Evolutionary conservation across 257 asterid genomes (phyloP), one percentile per base, ranked within the genome.

Genomic region (Solanum microdontum): DNA sequence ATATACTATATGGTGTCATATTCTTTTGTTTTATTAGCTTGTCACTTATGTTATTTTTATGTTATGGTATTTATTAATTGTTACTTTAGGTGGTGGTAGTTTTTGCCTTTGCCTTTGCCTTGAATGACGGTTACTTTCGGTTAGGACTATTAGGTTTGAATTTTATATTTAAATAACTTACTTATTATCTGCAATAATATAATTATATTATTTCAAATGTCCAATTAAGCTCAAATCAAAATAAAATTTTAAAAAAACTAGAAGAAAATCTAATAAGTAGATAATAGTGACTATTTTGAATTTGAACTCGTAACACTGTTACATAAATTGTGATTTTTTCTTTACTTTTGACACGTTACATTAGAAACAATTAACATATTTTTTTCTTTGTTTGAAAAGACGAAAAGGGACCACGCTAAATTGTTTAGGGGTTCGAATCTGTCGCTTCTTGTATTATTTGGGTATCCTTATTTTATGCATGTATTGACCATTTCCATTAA

Each of bases 81-180:
- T 77, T 39, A 60, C 73, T 88, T 24, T 84, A 39, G 69, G 36
- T 45, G 80, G 83, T 82, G 84, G 83, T 82, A 45, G 82, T 75
- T 79, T 83, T 80, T 13, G 64, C 84, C 37, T 79, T 87, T 13
- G 72, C 60, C 60, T 48, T 14, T 48, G 60, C 84, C 40, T 80
- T 45, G 84, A 45, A 80, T 80, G 88, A 83, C 88, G 76, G 91
- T 91, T 92, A 89, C 89, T 93, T 90, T 89, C 92, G 89, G 91
- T 93, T 80, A 80, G 84, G 84, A 80, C 84, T 80, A 7, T 73
- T 73, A 73, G 10, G 82, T 34, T 73, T 17, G 64, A 51, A 51
- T 51, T 51, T 15, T 51, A 51, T 51, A 51, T 51, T 51, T 21
- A 21, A 70, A 69, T 28, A 30, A 14, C 17, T 23, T 2, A 30